Conservation (phyloP, 768 basidiomycete species). For the Tricholoma flavovirens region DNA sequence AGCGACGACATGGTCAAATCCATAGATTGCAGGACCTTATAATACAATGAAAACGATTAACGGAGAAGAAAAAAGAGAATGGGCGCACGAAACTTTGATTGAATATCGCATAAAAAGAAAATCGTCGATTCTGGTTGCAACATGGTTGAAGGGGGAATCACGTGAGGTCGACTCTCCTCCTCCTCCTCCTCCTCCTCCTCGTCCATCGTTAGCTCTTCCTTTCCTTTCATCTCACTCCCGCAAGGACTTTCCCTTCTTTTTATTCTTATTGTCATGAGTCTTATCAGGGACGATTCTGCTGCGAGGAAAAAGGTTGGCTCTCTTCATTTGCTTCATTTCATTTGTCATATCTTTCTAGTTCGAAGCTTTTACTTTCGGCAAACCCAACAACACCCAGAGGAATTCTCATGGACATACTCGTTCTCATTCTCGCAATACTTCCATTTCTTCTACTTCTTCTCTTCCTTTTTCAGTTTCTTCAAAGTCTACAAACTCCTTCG, state of each 20-base stretch:
- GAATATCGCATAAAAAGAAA: slow-evolving; percentile 83
- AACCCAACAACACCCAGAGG: slow-evolving; percentile 31
- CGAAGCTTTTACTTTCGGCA: slow-evolving; percentile 68
- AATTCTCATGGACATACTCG: slow-evolving; percentile 58
- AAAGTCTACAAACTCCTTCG: slow-evolving; percentile 31
- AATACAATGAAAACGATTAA: neutral
- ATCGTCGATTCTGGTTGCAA: slow-evolving; percentile 34
- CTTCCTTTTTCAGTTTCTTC: slow-evolving; percentile 37
- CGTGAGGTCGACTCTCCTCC: slow-evolving; percentile 5
- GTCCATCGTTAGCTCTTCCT: slow-evolving; percentile 32
- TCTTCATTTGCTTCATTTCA: neutral
- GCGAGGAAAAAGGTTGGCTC: slow-evolving; percentile 37
- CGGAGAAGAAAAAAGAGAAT: neutral
- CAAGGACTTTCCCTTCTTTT: slow-evolving; percentile 28
- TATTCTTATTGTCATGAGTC: slow-evolving; percentile 21
- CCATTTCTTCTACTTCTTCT: slow-evolving; percentile 42
- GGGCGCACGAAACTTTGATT: slow-evolving; percentile 62
- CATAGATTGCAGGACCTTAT: slow-evolving; percentile 47
- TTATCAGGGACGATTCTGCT: slow-evolving; percentile 29
- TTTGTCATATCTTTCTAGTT: slow-evolving; percentile 37
- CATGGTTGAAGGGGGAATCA: too few species aligned
- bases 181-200: slow-evolving; percentile 14
- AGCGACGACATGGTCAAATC: slow-evolving; percentile 62
- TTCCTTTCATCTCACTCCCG: slow-evolving; percentile 33
- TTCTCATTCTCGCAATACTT: slow-evolving; percentile 68